Evolutionary conservation across 2,329 filamentous ascomycete genomes (phyloP).

Genomic region (Aspergillus unguis): DNA sequence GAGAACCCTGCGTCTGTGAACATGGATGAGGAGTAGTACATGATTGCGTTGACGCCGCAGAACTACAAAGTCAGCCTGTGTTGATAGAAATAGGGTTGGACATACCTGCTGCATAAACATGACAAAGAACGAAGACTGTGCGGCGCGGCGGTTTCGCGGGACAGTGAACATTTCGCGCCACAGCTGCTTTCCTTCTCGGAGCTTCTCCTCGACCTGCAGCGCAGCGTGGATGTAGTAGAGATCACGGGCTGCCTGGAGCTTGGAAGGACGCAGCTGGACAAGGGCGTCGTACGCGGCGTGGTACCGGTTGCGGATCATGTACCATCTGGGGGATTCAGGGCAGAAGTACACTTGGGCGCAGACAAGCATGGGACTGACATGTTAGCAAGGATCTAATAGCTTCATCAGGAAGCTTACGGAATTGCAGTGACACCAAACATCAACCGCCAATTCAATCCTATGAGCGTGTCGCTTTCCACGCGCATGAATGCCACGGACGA

Average conservation of each 20-base stretch:
- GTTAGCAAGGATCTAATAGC: background rate
- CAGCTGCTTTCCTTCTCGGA: conserved; percentile 50
- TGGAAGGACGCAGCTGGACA: conserved; percentile 46
- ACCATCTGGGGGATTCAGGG: conserved; percentile 53
- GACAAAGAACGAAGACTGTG: conserved; percentile 55
- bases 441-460: conserved; percentile 61
- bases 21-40: conserved; percentile 61
- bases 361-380: conserved; percentile 45
- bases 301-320: conserved; percentile 48
- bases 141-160: conserved; percentile 61
- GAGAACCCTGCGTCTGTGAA: conserved; percentile 56
- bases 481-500: conserved; percentile 47
- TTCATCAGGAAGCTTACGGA: conserved; percentile 28
- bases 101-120: conserved; percentile 63
- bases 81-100: too few species aligned
- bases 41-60: conserved; percentile 56
- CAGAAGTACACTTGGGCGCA: conserved; percentile 63
- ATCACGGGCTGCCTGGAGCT: conserved; percentile 56
- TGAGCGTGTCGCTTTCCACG: conserved; percentile 16
- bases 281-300: conserved; percentile 51
- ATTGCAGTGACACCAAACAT: conserved; percentile 68
- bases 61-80: conserved; percentile 23
- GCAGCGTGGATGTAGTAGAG: conserved; percentile 58
- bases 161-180: conserved; percentile 59
- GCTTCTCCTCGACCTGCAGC: conserved; percentile 57